A percentile compares a stretch with the other conserved stretches of the same genome.
Evolutionary conservation across 768 basidiomycete genomes (phyloP).

Genomic region (Boletus vinaceobasis): DNA sequence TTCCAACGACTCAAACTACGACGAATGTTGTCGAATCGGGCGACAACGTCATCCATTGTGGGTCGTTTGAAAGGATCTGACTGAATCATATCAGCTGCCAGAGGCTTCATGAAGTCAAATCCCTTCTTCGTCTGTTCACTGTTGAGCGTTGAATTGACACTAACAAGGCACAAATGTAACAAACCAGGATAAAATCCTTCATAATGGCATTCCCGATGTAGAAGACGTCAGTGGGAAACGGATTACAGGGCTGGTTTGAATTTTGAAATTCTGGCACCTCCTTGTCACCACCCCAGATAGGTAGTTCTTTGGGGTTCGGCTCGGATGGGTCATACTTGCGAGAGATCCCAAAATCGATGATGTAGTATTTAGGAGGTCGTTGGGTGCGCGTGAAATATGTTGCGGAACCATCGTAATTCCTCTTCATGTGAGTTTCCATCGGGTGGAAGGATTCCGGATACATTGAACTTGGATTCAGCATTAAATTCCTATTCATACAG

Average conservation of each 20-base stretch:
- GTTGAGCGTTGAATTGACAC: no score
- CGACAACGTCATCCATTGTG: slow-evolving; percentile 19
- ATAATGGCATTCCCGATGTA: slow-evolving; percentile 39
- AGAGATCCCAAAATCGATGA: slow-evolving; percentile 39
- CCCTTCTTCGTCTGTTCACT: background rate
- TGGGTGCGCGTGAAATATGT: slow-evolving; percentile 30
- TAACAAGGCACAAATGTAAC: background rate
- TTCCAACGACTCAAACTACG: slow-evolving; percentile 7
- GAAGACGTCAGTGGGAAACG: slow-evolving; percentile 45
- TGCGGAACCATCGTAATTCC: slow-evolving; percentile 15
- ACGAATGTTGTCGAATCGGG: slow-evolving; percentile 14
- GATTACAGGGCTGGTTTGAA: slow-evolving; percentile 26
- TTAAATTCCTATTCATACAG: slow-evolving; percentile 30
- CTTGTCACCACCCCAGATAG: slow-evolving; percentile 40
- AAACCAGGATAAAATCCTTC: slow-evolving; percentile 34
- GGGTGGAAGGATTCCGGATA: slow-evolving; percentile 31
- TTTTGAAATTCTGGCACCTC: slow-evolving; percentile 38
- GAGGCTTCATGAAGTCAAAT: slow-evolving; percentile 22
- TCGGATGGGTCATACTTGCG: slow-evolving; percentile 26
- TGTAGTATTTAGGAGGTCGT: slow-evolving; percentile 30
- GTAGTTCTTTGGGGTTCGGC: slow-evolving; percentile 22
- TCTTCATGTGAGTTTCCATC: background rate
- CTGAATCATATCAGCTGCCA: slow-evolving; percentile 22
- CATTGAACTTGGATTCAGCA: slow-evolving; percentile 27
- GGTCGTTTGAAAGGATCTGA: slow-evolving; percentile 21